phyloP scores from a whole-genome alignment of 2,329 filamentous ascomycete species.

The Colletotrichum cereale region DNA sequence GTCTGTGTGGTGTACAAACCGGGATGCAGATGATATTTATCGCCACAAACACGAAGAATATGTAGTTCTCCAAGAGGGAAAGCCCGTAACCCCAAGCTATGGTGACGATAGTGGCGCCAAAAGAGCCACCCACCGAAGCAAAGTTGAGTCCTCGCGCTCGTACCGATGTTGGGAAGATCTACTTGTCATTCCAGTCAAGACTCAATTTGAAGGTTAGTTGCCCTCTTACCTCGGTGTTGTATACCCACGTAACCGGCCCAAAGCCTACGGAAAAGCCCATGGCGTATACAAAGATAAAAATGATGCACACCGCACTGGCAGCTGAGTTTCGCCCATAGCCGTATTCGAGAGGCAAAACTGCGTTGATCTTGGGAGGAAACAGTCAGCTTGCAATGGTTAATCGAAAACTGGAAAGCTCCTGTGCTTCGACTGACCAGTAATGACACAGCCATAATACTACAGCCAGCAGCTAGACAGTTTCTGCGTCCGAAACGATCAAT shows the following conservation, averaged over 20 bases:
- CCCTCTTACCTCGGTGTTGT: constrained; percentile 64
- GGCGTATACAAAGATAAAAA: constrained; percentile 70
- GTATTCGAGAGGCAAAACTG: constrained; percentile 63
- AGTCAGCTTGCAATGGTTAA: background rate
- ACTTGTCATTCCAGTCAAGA: background rate
- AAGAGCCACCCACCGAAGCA: constrained; percentile 65
- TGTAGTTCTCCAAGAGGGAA: constrained; percentile 60
- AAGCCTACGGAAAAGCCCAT: constrained; percentile 70
- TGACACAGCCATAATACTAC: constrained; percentile 64
- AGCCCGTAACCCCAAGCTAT: constrained; percentile 69
- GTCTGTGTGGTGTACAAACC: constrained; percentile 44
- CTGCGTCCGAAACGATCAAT: constrained; percentile 66
- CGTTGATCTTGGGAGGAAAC: constrained; percentile 60
- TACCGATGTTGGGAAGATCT: constrained; percentile 70
- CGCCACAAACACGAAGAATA: constrained; percentile 70
- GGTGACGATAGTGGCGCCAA: constrained; percentile 66
- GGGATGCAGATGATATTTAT: constrained; percentile 63
- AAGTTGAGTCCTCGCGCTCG: constrained; percentile 69
- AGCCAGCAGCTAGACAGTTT: constrained; percentile 62
- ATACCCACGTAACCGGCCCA: constrained; percentile 69
- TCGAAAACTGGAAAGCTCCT: background rate
- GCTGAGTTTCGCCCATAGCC: constrained; percentile 60
- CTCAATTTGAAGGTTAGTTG: background rate
- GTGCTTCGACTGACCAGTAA: constrained; percentile 60
- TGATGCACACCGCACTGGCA: constrained; percentile 64